Evolutionary conservation across 1,284 basidiomycete genomes (phyloP), one percentile per base, ranked within the genome.

Genomic region (Trichosporon coremiiforme): DNA sequence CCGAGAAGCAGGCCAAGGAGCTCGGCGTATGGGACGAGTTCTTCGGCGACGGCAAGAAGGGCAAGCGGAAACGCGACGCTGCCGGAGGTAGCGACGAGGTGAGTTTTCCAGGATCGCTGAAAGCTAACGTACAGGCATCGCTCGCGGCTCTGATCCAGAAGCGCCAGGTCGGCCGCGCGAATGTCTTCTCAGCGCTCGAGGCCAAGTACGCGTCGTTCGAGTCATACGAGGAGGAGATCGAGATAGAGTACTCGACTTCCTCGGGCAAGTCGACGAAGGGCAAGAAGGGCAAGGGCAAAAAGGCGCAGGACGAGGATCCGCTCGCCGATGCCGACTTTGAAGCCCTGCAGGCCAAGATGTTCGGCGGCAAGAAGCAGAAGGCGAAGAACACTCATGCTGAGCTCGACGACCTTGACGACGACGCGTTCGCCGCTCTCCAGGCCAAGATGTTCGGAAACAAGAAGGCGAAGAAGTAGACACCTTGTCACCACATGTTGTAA

Each of bases 21-120:
- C 84, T 98, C 17, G 95, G 94, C 12, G 91, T 97, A 8, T 95
- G 93, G 91, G 94, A 97, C 70, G 94, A 97, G 80, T 95, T 98
- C 77, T 97, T 92, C 79, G 94, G 93, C 1, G 88, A 85, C 71
- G 93, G 91, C 4, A 91, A 90, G 83, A 85, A 87, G 20, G 89
- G 89, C 15, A 85, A 88, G 62, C 86, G 89, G 70, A 88, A 88
- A 76, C 86, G 85, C 1, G 90, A 89, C 73, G 86, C 82, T 7
- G 64, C 47, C 10, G 88, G 31, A 13, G 57, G 57, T 1, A 31
- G 22, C 31, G 57, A 22, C n/a, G 57, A 60, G 57, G 57, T 33
- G 57, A 60, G 47, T 22, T 53, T 2, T 9, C 1, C 2, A 12
- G 1, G 13, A 1, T 13, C 1, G 10, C 53, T 1, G 9, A 15